Evolutionary conservation across 2,329 filamentous ascomycete species (phyloP).

Genomic region (Xylaria sp.): DNA sequence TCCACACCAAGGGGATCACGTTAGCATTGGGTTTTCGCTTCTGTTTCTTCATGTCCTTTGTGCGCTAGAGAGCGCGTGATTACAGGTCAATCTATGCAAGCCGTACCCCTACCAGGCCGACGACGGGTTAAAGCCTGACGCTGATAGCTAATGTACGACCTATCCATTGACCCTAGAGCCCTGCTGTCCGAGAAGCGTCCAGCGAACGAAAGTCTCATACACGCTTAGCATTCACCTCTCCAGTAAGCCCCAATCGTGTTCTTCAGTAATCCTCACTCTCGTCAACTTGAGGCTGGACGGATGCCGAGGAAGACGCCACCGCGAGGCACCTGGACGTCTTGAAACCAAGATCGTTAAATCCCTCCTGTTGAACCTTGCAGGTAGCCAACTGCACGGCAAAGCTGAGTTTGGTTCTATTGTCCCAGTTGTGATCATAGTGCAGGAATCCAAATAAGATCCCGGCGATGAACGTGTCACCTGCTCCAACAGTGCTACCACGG

Average conservation of each 20-base stretch:
- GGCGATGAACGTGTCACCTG: constrained; percentile 80
- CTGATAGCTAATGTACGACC: constrained; percentile 21
- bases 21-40: constrained; percentile 35
- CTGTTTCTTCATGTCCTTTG: constrained; percentile 18
- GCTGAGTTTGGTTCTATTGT: constrained; percentile 58
- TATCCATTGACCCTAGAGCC: constrained; percentile 1
- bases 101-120: constrained; percentile 17
- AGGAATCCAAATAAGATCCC: constrained; percentile 73
- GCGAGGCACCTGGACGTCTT: constrained; percentile 43
- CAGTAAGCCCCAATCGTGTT: constrained; percentile 17
- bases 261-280: constrained; percentile 22
- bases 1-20: constrained; percentile 40
- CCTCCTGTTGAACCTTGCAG: constrained; percentile 73
- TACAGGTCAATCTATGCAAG: constrained; percentile 33
- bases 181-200: constrained; percentile 16
- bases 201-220: constrained; percentile 10
- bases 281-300: constrained; percentile 28
- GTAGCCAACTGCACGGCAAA: constrained; percentile 76
- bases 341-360: constrained; percentile 66
- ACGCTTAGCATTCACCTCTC: constrained; percentile 11
- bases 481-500: constrained; percentile 71
- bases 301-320: constrained; percentile 40
- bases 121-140: constrained; percentile 15
- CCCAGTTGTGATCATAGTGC: constrained; percentile 62
- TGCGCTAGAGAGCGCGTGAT: constrained; percentile 32